Evolutionary conservation across 148 eudicot species (phyloP).

Genomic region (Rhododendron simsii): DNA sequence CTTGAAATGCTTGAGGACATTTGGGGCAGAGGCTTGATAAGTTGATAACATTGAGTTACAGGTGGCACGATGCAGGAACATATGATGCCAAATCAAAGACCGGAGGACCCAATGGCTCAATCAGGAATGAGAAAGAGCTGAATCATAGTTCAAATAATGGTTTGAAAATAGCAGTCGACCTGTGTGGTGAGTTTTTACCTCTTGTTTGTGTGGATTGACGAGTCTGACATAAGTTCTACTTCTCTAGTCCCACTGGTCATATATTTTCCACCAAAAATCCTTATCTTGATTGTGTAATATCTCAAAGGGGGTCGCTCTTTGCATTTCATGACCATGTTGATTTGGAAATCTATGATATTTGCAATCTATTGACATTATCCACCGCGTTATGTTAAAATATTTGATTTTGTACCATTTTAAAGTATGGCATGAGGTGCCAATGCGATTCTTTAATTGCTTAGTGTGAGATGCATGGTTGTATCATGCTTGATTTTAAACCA

Average conservation of each 20-base stretch:
- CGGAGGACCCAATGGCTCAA: slow-evolving; percentile 96
- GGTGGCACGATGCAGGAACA: slow-evolving; percentile 96
- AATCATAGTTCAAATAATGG: slow-evolving; percentile 59
- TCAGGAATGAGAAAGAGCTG: slow-evolving; percentile 59
- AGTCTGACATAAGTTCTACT: not conserved
- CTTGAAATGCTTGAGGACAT: not conserved
- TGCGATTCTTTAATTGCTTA: not conserved
- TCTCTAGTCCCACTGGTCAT: not conserved
- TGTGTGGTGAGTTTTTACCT: slow-evolving; percentile 52
- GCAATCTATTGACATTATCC: not conserved
- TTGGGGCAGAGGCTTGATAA: not conserved
- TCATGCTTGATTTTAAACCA: not conserved
- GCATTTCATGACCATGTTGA: not conserved
- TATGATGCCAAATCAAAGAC: slow-evolving; percentile 71
- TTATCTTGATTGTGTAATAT: not conserved
- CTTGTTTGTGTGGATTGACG: not conserved
- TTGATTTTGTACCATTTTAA: not conserved
- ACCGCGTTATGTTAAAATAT: not conserved
- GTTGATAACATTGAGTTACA: slow-evolving; percentile 14
- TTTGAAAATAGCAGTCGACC: slow-evolving; percentile 60
- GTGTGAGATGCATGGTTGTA: not conserved
- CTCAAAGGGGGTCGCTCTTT: not conserved
- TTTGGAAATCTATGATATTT: not conserved
- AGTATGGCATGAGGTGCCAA: not conserved
- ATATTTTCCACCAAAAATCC: not conserved